phyloP scores from a whole-genome alignment of 1,284 basidiomycete genomes.

The Irpex lacteus region DNA sequence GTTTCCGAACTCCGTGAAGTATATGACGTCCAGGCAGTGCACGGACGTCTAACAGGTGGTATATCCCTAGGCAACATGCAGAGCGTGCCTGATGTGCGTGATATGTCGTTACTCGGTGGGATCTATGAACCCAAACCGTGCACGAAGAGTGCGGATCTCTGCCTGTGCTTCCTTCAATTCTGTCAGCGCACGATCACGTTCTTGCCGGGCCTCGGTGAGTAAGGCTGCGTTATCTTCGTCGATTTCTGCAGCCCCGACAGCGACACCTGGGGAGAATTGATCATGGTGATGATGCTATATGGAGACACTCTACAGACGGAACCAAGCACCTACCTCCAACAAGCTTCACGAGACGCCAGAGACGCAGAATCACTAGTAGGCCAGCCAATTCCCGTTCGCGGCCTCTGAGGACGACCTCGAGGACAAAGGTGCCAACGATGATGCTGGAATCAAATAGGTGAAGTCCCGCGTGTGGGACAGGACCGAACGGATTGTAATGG shows the following conservation, averaged over 20 bases:
- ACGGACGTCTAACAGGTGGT: neutral
- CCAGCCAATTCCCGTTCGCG: conserved; percentile 66
- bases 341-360: conserved; percentile 77
- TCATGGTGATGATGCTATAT: too few relatives aligned
- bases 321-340: conserved; percentile 56
- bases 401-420: conserved; percentile 67
- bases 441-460: conserved; percentile 74
- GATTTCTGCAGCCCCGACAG: conserved; percentile 71
- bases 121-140: conserved; percentile 27
- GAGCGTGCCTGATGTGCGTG: neutral
- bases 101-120: neutral
- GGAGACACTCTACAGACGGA: neutral
- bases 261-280: conserved; percentile 46
- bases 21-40: neutral
- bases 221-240: conserved; percentile 49
- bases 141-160: conserved; percentile 39
- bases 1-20: neutral
- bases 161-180: conserved; percentile 30
- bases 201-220: conserved; percentile 43
- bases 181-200: conserved; percentile 40
- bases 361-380: conserved; percentile 66
- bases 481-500: conserved; percentile 58
- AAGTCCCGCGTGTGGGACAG: conserved; percentile 49
- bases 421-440: conserved; percentile 67
- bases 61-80: too few relatives aligned